Percentiles rank a stretch among this genome's conserved stretches.
Conservation (phyloP, 129 eudicot genomes). For the Artemisia tridentata region DNA sequence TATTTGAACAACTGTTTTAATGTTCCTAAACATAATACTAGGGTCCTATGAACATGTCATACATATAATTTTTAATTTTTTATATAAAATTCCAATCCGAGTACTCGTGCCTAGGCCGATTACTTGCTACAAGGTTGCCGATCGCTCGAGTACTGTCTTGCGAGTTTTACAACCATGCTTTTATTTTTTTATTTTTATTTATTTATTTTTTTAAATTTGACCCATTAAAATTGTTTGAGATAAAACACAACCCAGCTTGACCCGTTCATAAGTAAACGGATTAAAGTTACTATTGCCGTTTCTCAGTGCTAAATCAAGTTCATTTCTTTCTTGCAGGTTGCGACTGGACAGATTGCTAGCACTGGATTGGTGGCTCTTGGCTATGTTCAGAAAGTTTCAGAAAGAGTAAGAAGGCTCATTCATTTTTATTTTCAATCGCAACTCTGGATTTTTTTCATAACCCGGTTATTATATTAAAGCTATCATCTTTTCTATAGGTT, state of each 20-base stretch:
- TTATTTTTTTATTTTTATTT: too few species aligned
- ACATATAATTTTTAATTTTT: neutral
- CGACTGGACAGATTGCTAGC: slow-evolving; percentile 90
- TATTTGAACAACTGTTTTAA: neutral
- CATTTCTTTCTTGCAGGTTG: slow-evolving; percentile 56
- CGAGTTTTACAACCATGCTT: too few species aligned
- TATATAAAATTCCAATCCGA: too few species aligned
- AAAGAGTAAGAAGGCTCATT: slow-evolving; percentile 44
- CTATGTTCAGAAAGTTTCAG: slow-evolving; percentile 92
- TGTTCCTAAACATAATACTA: neutral
- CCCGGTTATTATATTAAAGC: neutral
- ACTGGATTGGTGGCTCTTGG: slow-evolving; percentile 89
- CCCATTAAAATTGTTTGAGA: too few species aligned
- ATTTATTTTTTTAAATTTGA: too few species aligned
- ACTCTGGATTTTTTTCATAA: neutral
- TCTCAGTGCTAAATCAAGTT: neutral
- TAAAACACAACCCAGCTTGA: too few species aligned
- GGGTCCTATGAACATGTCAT: neutral
- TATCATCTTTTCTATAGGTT: slow-evolving; percentile 41
- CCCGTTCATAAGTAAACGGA: too few species aligned
- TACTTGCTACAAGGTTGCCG: too few species aligned
- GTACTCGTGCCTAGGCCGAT: too few species aligned
- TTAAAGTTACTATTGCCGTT: too few species aligned
- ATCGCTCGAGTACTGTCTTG: too few species aligned
- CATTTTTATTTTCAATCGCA: neutral